These are phyloP conservation scores for Lactarius akahatsu DNA, from an alignment of 768 basidiomycete species.

Conservation along the genomic window DNA sequence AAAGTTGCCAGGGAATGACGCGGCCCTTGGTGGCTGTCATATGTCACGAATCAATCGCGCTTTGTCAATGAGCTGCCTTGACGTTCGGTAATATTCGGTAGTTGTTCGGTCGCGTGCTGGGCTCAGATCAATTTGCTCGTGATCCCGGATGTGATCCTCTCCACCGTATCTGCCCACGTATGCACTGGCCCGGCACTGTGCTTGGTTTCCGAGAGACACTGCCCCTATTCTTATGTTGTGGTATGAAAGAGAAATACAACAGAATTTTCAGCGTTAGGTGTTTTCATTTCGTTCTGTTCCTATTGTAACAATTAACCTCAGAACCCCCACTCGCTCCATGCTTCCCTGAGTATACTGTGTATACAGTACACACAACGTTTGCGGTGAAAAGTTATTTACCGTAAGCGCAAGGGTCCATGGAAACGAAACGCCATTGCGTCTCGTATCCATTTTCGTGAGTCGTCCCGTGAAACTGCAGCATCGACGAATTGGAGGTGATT, in stretches of 20 bases:
- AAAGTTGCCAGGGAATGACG: background rate
- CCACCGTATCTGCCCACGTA: background rate
- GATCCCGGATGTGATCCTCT: background rate
- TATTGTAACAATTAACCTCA: background rate
- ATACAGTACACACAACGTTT: background rate
- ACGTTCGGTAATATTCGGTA: background rate
- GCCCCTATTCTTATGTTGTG: background rate
- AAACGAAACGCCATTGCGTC: background rate
- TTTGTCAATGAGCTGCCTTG: background rate
- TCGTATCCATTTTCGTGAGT: background rate
- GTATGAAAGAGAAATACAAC: background rate
- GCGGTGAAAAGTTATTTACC: background rate
- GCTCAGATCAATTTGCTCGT: background rate
- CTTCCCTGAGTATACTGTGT: background rate
- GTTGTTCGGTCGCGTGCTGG: background rate
- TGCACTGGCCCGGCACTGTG: background rate
- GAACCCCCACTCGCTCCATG: background rate
- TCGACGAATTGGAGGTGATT: background rate
- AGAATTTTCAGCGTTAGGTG: background rate
- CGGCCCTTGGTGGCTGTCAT: background rate
- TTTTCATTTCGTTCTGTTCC: background rate
- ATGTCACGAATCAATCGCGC: background rate
- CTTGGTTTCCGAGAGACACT: background rate
- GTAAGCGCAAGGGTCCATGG: background rate
- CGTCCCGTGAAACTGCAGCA: background rate